phyloP scores from a whole-genome alignment of 2,329 filamentous ascomycete genomes.

The Beauveria caledonica region DNA sequence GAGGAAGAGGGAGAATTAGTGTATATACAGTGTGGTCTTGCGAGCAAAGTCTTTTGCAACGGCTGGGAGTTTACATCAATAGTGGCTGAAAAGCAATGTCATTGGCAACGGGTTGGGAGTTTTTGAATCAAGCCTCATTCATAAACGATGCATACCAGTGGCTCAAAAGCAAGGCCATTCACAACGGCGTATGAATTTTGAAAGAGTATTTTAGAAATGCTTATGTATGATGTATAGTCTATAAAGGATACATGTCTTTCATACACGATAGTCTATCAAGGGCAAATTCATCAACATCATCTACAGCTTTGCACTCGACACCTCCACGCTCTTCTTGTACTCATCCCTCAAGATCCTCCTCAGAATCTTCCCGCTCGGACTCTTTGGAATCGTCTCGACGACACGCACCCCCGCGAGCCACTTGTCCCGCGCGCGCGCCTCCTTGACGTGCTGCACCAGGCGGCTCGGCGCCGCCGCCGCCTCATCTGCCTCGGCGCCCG shows the following conservation, averaged over 20 bases:
- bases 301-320: neutral
- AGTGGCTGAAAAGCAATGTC: too few species aligned
- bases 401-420: constrained; percentile 47
- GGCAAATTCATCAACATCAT: too few species aligned
- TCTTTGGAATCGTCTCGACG: constrained; percentile 53
- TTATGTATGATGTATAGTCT: neutral
- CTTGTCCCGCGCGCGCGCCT: constrained; percentile 52
- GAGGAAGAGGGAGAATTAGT: neutral
- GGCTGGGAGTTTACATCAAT: neutral
- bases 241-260: neutral
- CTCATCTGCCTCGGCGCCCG: too few species aligned
- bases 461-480: constrained; percentile 19
- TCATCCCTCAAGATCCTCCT: constrained; percentile 27
- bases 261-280: neutral
- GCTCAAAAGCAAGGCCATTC: too few species aligned
- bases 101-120: too few species aligned
- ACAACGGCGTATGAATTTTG: too few species aligned
- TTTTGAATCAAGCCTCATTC: too few species aligned
- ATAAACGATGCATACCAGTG: too few species aligned
- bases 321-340: neutral
- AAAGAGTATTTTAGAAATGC: too few species aligned
- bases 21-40: neutral
- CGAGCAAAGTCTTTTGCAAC: neutral
- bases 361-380: constrained; percentile 57
- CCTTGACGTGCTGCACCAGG: constrained; percentile 43